Conservation (phyloP, 805 yeast genomes). For the Wickerhamomyces xylosicus region DNA sequence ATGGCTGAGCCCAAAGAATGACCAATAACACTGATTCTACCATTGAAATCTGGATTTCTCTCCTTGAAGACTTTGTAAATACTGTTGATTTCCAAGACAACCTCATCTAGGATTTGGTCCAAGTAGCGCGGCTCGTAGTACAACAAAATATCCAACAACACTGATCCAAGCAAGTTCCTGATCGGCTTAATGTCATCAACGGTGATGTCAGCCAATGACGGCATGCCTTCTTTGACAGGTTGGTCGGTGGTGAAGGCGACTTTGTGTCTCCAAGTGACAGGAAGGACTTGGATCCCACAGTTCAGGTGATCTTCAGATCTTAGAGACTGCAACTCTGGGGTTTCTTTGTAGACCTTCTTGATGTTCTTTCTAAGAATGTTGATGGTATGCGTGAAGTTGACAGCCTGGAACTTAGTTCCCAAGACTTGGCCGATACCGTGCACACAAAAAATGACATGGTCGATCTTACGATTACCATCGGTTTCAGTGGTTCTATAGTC, state of each 20-base stretch:
- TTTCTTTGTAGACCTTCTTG: slow-evolving; percentile 38
- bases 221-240: slow-evolving; percentile 35
- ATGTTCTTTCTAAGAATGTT: slow-evolving; percentile 48
- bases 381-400: slow-evolving; percentile 81
- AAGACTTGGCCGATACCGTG: slow-evolving; percentile 94
- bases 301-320: slow-evolving; percentile 35
- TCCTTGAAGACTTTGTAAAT: slow-evolving; percentile 48
- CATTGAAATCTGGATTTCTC: slow-evolving; percentile 64
- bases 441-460: slow-evolving; percentile 72
- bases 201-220: slow-evolving; percentile 62
- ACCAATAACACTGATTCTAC: slow-evolving; percentile 75
- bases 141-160: slow-evolving; percentile 71
- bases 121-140: slow-evolving; percentile 67
- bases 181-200: slow-evolving; percentile 70
- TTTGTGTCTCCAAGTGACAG: slow-evolving; percentile 85
- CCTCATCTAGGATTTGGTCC: slow-evolving; percentile 49
- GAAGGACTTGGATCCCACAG: slow-evolving; percentile 71
- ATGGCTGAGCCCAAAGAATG: slow-evolving; percentile 91
- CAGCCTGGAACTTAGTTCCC: slow-evolving; percentile 67
- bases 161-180: slow-evolving; percentile 76
- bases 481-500: slow-evolving; percentile 34
- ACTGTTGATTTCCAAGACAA: slow-evolving; percentile 51
- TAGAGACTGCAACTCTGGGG: slow-evolving; percentile 14
- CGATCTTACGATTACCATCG: slow-evolving; percentile 39
- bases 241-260: slow-evolving; percentile 49